Evolutionary conservation across 129 eudicot species (phyloP).

Genomic region (Helianthus tuberosus): DNA sequence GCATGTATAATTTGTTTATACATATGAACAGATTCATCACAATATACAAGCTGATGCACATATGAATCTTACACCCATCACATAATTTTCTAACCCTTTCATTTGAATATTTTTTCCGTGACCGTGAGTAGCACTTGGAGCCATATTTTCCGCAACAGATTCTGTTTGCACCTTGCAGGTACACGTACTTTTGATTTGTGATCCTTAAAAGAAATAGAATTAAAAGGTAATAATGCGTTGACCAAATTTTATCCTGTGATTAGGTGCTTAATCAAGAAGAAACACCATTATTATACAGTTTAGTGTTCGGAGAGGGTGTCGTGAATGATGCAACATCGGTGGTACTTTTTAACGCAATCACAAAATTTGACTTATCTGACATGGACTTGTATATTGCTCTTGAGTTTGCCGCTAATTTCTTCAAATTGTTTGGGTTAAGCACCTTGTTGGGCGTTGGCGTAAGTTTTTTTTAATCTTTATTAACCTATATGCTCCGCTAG

Average conservation of each 20-base stretch:
- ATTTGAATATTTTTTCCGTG: neutral
- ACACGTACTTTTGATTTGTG: neutral
- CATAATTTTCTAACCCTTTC: neutral
- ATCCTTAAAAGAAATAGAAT: no score
- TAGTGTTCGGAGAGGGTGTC: conserved; percentile 94
- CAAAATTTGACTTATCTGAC: conserved; percentile 61
- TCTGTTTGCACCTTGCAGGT: conserved; percentile 96
- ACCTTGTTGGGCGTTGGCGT: conserved; percentile 74
- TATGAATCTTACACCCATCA: neutral
- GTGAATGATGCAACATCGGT: conserved; percentile 94
- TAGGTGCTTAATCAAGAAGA: conserved; percentile 90
- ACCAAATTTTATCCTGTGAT: conserved; percentile 1
- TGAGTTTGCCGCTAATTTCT: conserved; percentile 48
- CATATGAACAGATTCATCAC: neutral
- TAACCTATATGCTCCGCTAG: neutral
- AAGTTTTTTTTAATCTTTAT: conserved; percentile 34
- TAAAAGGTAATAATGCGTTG: neutral
- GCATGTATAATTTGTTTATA: neutral
- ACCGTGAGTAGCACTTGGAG: conserved; percentile 74
- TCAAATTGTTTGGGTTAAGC: conserved; percentile 56
- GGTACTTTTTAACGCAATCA: conserved; percentile 79
- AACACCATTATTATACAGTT: conserved; percentile 73
- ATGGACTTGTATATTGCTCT: conserved; percentile 32
- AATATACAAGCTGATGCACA: neutral
- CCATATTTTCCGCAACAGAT: conserved; percentile 94